Evolutionary conservation across 768 basidiomycete species (phyloP).

Genomic region (Neoboletus brunneissimus): DNA sequence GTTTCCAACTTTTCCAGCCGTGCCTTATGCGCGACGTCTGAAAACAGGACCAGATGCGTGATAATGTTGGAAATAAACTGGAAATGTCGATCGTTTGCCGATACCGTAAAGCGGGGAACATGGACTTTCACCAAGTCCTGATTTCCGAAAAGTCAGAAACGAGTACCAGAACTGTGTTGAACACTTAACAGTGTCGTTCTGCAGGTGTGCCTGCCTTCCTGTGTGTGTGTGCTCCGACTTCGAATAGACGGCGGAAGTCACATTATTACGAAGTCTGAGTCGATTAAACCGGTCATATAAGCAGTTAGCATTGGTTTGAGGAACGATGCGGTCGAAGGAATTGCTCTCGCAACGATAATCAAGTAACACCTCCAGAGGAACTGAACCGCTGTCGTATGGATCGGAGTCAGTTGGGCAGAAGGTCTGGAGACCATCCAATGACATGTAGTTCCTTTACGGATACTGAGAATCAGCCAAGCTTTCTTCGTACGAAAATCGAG

Average conservation of each 20-base stretch:
- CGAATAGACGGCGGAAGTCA: slow-evolving; percentile 49
- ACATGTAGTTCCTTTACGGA: slow-evolving; percentile 64
- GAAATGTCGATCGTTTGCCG: slow-evolving; percentile 80
- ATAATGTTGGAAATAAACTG: slow-evolving; percentile 83
- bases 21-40: slow-evolving; percentile 79
- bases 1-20: slow-evolving; percentile 77
- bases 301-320: slow-evolving; percentile 81
- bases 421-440: slow-evolving; percentile 78
- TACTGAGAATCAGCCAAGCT: slow-evolving; percentile 1
- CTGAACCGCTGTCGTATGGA: slow-evolving; percentile 47
- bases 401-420: slow-evolving; percentile 66
- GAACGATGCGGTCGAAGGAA: slow-evolving; percentile 86
- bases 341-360: slow-evolving; percentile 80
- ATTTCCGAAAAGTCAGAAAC: slow-evolving; percentile 10
- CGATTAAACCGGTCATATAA: slow-evolving; percentile 96
- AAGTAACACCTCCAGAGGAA: slow-evolving; percentile 89
- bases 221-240: slow-evolving; percentile 36
- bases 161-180: neutral
- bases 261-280: slow-evolving; percentile 72
- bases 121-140: slow-evolving; percentile 82
- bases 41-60: slow-evolving; percentile 84
- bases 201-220: slow-evolving; percentile 45
- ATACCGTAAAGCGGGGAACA: slow-evolving; percentile 83
- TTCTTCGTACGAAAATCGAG: neutral
- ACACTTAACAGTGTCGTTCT: slow-evolving; percentile 57